Evolutionary conservation across 352 stramenopile species (phyloP).

Genomic region (Thalassiosira mediterranea): DNA sequence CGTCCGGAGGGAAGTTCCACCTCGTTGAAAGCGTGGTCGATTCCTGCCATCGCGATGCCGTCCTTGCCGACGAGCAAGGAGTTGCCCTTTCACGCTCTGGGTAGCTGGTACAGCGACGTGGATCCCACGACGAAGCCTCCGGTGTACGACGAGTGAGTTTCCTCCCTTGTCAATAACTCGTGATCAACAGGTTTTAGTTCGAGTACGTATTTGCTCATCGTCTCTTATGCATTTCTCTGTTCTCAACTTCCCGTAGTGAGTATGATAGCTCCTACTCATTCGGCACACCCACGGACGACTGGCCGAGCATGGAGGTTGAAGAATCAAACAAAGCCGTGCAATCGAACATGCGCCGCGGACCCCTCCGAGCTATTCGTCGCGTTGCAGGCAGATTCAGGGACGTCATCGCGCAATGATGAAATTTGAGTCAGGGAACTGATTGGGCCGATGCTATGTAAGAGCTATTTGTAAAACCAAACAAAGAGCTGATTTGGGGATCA

Average conservation of each 20-base stretch:
- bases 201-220: not conserved
- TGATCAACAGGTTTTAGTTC: not conserved
- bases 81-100: conserved; percentile 42
- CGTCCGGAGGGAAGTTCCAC: conserved; percentile 18
- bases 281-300: conserved; percentile 48
- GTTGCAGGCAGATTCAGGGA: conserved; percentile 35
- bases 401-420: conserved; percentile 17
- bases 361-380: conserved; percentile 41
- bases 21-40: conserved; percentile 48
- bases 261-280: conserved; percentile 52
- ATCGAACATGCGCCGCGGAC: conserved; percentile 29
- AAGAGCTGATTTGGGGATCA: too few relatives aligned
- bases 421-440: too few relatives aligned
- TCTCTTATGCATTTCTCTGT: not conserved
- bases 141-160: conserved; percentile 55
- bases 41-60: conserved; percentile 35
- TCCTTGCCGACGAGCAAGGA: conserved; percentile 44
- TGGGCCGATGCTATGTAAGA: too few relatives aligned
- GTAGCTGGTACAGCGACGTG: conserved; percentile 48
- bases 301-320: conserved; percentile 37
- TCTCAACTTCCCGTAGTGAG: conserved; percentile 22
- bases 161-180: not conserved
- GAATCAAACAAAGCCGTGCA: conserved; percentile 22
- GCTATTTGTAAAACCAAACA: too few relatives aligned
- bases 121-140: conserved; percentile 50